phyloP scores from a whole-genome alignment of 1,139 yeast species.

The Saccharomyces uvarum region DNA sequence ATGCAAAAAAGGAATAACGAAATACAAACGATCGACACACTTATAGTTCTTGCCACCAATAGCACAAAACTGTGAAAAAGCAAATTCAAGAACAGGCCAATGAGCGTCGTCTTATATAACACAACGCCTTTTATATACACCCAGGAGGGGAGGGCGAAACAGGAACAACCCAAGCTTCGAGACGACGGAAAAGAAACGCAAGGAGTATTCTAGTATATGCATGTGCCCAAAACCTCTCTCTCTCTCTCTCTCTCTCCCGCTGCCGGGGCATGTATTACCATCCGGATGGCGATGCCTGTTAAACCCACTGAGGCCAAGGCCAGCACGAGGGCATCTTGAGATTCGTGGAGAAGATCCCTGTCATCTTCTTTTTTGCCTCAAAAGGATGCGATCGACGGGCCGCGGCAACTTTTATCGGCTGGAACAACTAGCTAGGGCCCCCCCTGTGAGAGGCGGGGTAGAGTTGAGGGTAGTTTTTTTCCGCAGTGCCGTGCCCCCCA shows the following conservation, averaged over 20 bases:
- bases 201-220: background rate
- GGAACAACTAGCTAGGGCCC: background rate
- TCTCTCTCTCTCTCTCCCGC: background rate
- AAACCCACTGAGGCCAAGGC: background rate
- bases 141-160: background rate
- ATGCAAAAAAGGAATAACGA: background rate
- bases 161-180: background rate
- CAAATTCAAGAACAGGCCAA: background rate
- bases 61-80: background rate
- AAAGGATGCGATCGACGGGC: background rate
- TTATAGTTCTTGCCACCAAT: background rate
- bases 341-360: slow-evolving; percentile 1
- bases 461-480: background rate
- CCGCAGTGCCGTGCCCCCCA: background rate
- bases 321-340: background rate
- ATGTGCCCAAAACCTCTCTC: background rate
- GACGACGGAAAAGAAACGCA: background rate
- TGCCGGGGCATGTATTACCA: background rate
- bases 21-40: background rate
- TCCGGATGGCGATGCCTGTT: background rate
- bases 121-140: background rate
- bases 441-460: background rate
- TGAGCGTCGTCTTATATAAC: slow-evolving; percentile 1
- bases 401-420: background rate
- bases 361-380: background rate